A percentile compares a stretch with the other conserved stretches of the same genome.
phyloP scores from a whole-genome alignment of 208 protist genomes.

The Trypanosoma cruzi region DNA sequence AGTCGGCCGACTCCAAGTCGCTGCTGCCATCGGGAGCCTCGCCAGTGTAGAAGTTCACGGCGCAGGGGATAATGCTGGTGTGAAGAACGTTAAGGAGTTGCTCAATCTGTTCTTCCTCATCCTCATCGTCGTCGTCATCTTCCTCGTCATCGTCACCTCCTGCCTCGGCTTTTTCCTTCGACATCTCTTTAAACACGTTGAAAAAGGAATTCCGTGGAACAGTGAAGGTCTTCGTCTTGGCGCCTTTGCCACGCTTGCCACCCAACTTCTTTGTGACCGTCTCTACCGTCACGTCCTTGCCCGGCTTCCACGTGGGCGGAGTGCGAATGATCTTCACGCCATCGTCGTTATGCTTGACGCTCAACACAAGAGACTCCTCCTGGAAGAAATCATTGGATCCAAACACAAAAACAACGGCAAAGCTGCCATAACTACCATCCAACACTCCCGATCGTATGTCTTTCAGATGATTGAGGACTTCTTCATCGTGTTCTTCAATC shows the following conservation, averaged over 20 bases:
- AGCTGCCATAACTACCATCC: conserved; percentile 64
- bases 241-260: conserved; percentile 45
- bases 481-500: conserved; percentile 80
- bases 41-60: conserved; percentile 86
- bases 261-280: conserved; percentile 59
- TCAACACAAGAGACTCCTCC: conserved; percentile 66
- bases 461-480: conserved; percentile 63
- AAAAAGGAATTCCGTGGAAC: conserved; percentile 81
- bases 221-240: conserved; percentile 44
- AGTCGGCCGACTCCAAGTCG: conserved; percentile 65
- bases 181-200: conserved; percentile 62
- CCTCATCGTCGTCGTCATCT: conserved; percentile 40
- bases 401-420: conserved; percentile 83
- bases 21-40: conserved; percentile 81
- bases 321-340: conserved; percentile 47
- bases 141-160: too few relatives aligned
- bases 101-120: conserved; percentile 57
- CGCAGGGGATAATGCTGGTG: conserved; percentile 72
- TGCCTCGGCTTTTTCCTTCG: too few relatives aligned
- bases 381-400: conserved; percentile 81
- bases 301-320: conserved; percentile 77
- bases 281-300: conserved; percentile 75
- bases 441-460: conserved; percentile 58
- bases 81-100: conserved; percentile 46
- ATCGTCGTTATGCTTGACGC: conserved; percentile 48